Conservation (phyloP, 1,284 basidiomycete genomes). For the Leccinum pseudoinsigne region DNA sequence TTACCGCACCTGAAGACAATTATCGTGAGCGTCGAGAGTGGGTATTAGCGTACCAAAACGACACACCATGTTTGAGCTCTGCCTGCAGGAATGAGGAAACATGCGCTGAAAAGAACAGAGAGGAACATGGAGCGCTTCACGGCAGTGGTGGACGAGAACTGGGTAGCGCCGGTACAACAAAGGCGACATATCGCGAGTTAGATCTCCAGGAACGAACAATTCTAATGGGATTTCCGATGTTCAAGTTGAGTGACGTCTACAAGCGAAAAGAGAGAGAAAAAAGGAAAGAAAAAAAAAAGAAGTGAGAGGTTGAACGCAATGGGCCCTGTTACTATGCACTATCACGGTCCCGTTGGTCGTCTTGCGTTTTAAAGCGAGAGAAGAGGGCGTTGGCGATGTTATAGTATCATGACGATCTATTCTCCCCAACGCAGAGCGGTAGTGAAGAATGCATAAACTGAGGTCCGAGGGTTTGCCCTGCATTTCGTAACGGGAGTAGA, state of each 20-base stretch:
- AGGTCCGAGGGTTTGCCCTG: conserved; percentile 20
- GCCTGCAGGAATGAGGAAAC: conserved; percentile 19
- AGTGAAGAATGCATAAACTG: conserved; percentile 29
- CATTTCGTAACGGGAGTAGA: conserved; percentile 25
- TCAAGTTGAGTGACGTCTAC: too few relatives aligned
- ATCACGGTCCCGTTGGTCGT: too few relatives aligned
- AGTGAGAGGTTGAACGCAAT: too few relatives aligned
- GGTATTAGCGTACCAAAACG: conserved; percentile 2
- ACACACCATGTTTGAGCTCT: conserved; percentile 36
- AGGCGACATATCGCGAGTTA: not conserved
- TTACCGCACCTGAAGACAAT: conserved; percentile 29
- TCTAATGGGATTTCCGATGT: too few relatives aligned
- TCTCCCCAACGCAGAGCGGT: conserved; percentile 28
- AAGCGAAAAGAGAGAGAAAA: too few relatives aligned
- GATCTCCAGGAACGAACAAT: too few relatives aligned
- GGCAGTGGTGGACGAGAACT: not conserved
- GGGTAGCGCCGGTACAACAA: not conserved
- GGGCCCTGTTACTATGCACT: too few relatives aligned
- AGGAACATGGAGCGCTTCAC: conserved; percentile 14
- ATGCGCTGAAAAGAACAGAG: conserved; percentile 14
- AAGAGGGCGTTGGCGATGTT: too few relatives aligned
- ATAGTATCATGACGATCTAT: conserved; percentile 20
- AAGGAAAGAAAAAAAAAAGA: too few relatives aligned
- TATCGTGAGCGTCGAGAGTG: not conserved
- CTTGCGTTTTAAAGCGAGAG: too few relatives aligned